Conservation (phyloP, 2,329 filamentous ascomycete species). For the Aspergillus fijiensis region DNA sequence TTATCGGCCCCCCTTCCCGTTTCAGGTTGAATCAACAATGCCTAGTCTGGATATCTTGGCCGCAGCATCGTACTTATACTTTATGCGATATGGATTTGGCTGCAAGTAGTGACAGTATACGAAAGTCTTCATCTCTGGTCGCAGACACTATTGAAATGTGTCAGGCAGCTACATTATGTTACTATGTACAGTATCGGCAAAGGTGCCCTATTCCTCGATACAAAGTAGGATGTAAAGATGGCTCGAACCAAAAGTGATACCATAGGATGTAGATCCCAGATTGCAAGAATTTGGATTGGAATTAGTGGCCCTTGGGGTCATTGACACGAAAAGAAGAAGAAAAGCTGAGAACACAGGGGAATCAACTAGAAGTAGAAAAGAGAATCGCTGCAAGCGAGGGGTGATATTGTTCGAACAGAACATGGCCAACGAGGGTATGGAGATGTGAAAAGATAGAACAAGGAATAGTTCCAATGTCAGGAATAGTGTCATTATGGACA, state of each 20-base stretch:
- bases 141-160: not conserved
- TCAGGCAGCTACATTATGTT: not conserved
- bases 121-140: not conserved
- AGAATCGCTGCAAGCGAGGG: not conserved
- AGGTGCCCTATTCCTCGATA: not conserved
- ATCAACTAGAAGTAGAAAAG: not conserved
- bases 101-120: too few species aligned
- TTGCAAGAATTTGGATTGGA: not conserved
- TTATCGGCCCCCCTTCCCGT: not conserved
- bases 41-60: too few species aligned
- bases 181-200: not conserved
- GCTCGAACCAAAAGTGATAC: not conserved
- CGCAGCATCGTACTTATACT: too few species aligned
- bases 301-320: not conserved
- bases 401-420: not conserved
- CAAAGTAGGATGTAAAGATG: not conserved
- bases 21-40: not conserved
- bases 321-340: not conserved
- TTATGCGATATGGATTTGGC: too few species aligned
- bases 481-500: constrained; percentile 1
- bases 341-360: not conserved
- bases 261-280: not conserved
- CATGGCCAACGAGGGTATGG: not conserved
- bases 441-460: not conserved
- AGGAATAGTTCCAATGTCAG: constrained; percentile 1